Conservation (phyloP, 768 basidiomycete species). For the Termitomyces sp. region DNA sequence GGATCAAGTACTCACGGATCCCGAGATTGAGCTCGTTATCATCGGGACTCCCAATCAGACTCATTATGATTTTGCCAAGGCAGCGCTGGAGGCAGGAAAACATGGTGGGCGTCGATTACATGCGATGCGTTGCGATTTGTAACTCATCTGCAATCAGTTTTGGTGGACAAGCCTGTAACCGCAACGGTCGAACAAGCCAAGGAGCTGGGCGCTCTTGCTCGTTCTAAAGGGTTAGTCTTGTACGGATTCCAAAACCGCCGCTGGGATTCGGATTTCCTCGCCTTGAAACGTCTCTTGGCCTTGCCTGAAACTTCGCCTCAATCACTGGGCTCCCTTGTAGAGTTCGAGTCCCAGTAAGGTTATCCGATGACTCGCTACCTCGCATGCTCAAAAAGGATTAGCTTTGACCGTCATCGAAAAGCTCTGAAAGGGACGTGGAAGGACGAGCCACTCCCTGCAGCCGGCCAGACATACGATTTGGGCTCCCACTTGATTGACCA, state of each 20-base stretch:
- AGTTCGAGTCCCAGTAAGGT: slow-evolving; percentile 72
- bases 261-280: slow-evolving; percentile 76
- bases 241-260: slow-evolving; percentile 74
- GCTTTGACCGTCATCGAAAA: slow-evolving; percentile 72
- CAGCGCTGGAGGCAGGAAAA: slow-evolving; percentile 61
- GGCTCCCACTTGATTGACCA: slow-evolving; percentile 82
- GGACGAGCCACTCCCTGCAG: slow-evolving; percentile 55
- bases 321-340: slow-evolving; percentile 55
- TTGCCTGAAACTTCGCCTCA: slow-evolving; percentile 45
- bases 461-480: slow-evolving; percentile 71
- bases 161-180: slow-evolving; percentile 78
- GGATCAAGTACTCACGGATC: slow-evolving; percentile 55
- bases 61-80: slow-evolving; percentile 64
- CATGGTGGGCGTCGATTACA: slow-evolving; percentile 40
- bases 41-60: slow-evolving; percentile 72
- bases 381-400: slow-evolving; percentile 18
- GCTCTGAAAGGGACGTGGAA: slow-evolving; percentile 75
- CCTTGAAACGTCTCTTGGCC: slow-evolving; percentile 52
- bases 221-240: slow-evolving; percentile 52
- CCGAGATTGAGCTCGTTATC: slow-evolving; percentile 62
- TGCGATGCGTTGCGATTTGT: background rate
- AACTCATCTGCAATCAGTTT: slow-evolving; percentile 33
- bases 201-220: slow-evolving; percentile 56
- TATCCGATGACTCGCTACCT: background rate
- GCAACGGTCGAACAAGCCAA: slow-evolving; percentile 52